Evolutionary conservation across 2,329 filamentous ascomycete genomes (phyloP).

Genomic region (Colletotrichum tamarilloi): DNA sequence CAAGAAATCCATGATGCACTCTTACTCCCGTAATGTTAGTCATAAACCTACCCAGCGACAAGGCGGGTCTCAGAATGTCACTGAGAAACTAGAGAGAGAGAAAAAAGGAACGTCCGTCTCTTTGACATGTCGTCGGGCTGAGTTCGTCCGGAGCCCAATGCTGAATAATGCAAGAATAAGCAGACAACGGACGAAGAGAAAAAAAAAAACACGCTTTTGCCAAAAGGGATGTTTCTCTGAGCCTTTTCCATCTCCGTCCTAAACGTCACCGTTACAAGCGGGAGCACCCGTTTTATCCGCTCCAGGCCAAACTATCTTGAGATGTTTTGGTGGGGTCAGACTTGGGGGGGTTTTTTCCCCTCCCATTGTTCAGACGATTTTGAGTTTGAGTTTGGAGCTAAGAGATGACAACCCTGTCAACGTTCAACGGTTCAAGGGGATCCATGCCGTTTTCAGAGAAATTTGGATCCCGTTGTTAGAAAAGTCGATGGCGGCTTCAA

Average conservation of each 20-base stretch:
- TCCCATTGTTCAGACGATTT: not conserved
- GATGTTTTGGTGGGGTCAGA: not conserved
- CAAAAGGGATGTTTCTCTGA: too few relatives aligned
- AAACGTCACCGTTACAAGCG: slow-evolving; percentile 12
- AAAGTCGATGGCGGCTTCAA: not conserved
- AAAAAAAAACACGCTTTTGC: too few relatives aligned
- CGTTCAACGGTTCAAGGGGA: not conserved
- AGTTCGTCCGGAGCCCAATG: not conserved
- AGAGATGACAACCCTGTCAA: not conserved
- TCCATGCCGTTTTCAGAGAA: not conserved
- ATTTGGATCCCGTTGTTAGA: not conserved
- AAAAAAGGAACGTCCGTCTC: not conserved
- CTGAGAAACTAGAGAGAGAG: not conserved
- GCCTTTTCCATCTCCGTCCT: not conserved
- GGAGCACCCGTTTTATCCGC: not conserved
- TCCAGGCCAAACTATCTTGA: not conserved
- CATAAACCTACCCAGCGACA: not conserved
- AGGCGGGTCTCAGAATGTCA: not conserved
- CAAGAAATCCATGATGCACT: not conserved
- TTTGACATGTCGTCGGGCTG: not conserved
- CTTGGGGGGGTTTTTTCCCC: not conserved
- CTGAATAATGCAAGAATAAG: not conserved
- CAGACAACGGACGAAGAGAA: not conserved
- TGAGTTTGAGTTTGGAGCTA: slow-evolving; percentile 14
- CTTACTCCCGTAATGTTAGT: not conserved